These are phyloP conservation scores for Candida pseudoviswanathii DNA, from an alignment of 1,139 yeast genomes.

Conservation along the genomic window DNA sequence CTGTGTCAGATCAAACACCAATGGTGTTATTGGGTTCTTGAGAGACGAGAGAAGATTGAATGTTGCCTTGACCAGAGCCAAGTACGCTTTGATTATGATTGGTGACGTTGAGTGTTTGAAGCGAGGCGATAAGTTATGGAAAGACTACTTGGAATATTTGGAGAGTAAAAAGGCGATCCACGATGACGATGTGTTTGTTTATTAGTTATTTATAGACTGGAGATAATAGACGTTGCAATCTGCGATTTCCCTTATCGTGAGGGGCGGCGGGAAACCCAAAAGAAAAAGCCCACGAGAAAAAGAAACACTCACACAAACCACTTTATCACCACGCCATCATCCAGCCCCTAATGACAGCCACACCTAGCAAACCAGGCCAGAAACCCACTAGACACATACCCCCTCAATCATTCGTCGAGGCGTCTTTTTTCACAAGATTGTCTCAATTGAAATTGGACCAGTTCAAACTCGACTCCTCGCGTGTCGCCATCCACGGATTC, in stretches of 20 bases:
- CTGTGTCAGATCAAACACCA: constrained; percentile 58
- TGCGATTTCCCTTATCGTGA: not conserved
- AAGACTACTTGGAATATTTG: constrained; percentile 47
- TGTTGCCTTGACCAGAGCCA: constrained; percentile 67
- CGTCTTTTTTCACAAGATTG: constrained; percentile 79
- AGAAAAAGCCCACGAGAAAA: not conserved
- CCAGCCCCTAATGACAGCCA: not conserved
- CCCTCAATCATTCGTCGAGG: constrained; percentile 74
- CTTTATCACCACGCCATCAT: not conserved
- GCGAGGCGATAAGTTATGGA: constrained; percentile 57
- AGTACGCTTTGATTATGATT: constrained; percentile 54
- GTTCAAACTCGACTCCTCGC: constrained; percentile 59
- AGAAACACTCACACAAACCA: not conserved
- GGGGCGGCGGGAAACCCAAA: not conserved
- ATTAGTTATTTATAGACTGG: constrained; percentile 4
- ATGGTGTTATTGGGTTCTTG: constrained; percentile 58
- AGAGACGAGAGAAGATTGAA: constrained; percentile 59
- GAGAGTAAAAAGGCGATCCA: constrained; percentile 20
- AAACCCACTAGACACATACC: constrained; percentile 48
- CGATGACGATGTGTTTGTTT: constrained; percentile 13
- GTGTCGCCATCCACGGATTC: constrained; percentile 42
- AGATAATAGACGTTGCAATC: too few species aligned
- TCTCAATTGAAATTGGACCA: constrained; percentile 68
- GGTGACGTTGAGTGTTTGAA: constrained; percentile 58
- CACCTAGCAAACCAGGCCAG: not conserved